Base-by-base conservation (phyloP, 345 rosid genomes). In the Bruguiera gymnorhiza region DNA sequence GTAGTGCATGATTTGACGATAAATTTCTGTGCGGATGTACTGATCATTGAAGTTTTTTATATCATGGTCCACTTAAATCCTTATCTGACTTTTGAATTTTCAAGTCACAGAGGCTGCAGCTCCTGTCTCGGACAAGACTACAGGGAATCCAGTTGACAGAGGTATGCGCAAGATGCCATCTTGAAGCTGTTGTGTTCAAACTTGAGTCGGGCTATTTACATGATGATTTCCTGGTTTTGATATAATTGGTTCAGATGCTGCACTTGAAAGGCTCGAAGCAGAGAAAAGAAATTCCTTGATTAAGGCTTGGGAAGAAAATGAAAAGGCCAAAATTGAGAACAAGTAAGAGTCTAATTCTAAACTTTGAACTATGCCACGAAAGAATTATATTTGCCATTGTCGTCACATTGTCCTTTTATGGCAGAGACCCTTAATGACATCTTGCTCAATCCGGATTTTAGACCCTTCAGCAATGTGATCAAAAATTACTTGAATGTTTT, bases 241-340 rank as follows among this genome's bases (percentile, higher is more conserved):
- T 48, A 30, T 58, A 54, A 23, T 57, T 34, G 19, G 61, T 69
- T 68, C 79, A 88, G 93, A 80, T 59, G 39, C 67, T 29, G 83
- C 68, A 18, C 80, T 90, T 74, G 84, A 82, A 52, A 68, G 75
- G 68, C 73, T 88, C 54, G 91, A 78, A 75, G 73, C 75, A 10
- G 91, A 93, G 74, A 89, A 90, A 78, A 84, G 76, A 59, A 67
- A 67, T 73, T 88, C 97, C 31, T 82, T 89, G 62, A 72, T 89
- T 53, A 80, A 80, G 69, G 97, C 94, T 63, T 93, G 98, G 97
- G 89, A 88, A 68, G 97, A 89, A 76, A 89, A 83, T 66, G 94
- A 89, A 66, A 89, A 91, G 77, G 91, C 91, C 32, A 93, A 87
- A 83, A 80, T 82, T 13, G 92, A 91, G 46, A 88, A 85, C 88